These are phyloP conservation scores for Akanthomyces uredinophilus DNA, from an alignment of 2,329 filamentous ascomycete genomes.

Conservation along the genomic window DNA sequence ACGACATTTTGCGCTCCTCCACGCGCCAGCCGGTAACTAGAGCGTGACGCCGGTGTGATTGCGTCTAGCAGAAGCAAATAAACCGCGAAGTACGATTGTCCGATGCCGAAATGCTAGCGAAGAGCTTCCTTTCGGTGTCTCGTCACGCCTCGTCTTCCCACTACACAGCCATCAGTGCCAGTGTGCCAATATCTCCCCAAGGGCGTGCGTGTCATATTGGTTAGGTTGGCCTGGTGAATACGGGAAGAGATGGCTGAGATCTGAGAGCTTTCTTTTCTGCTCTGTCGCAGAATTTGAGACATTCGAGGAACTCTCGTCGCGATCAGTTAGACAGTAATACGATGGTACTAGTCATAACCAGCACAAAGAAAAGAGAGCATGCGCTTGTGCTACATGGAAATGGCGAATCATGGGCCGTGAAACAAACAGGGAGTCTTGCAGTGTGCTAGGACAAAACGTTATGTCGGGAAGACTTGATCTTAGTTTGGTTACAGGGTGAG, in stretches of 20 bases:
- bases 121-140: neutral
- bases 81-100: neutral
- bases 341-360: neutral
- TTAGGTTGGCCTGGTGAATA: neutral
- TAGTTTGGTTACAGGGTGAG: neutral
- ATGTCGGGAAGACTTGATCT: neutral
- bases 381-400: neutral
- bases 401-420: slow-evolving; percentile 1
- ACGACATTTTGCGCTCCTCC: slow-evolving; percentile 19
- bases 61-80: neutral
- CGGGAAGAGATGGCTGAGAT: neutral
- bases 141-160: neutral
- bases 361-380: neutral
- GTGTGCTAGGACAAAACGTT: slow-evolving; percentile 7
- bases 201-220: neutral
- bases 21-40: neutral
- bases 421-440: slow-evolving; percentile 1
- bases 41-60: neutral
- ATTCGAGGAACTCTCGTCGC: neutral
- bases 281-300: neutral
- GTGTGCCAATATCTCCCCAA: too few species aligned
- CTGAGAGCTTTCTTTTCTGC: neutral
- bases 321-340: neutral
- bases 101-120: neutral
- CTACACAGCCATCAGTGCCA: too few species aligned